A percentile compares a stretch with the other conserved stretches of the same genome.
These are phyloP conservation scores for Heimioporus retisporus DNA, from an alignment of 1,284 basidiomycete species.

Conservation along the genomic window DNA sequence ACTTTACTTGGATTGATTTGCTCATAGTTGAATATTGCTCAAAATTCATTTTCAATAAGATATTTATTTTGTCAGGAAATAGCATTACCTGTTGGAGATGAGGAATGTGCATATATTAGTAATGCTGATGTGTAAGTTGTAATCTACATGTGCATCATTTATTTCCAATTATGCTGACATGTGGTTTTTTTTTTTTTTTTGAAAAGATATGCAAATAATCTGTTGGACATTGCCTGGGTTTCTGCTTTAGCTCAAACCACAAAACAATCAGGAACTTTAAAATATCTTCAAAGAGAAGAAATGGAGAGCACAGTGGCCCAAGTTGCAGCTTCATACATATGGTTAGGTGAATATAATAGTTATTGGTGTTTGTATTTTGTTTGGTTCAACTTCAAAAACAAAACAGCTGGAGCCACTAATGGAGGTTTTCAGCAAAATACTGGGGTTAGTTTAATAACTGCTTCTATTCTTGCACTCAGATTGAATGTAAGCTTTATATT, in stretches of 20 bases:
- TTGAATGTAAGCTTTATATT: conserved; percentile 24
- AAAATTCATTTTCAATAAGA: not conserved
- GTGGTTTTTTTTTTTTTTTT: too few species aligned
- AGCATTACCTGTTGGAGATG: not conserved
- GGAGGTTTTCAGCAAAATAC: conserved; percentile 15
- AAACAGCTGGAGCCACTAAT: conserved; percentile 3
- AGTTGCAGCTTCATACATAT: conserved; percentile 15
- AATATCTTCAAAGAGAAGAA: not conserved
- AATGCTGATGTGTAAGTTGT: not conserved
- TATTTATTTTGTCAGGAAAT: not conserved
- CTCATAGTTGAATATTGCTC: not conserved
- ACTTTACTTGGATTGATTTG: not conserved
- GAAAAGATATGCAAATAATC: not conserved
- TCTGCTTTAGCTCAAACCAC: not conserved
- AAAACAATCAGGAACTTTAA: not conserved
- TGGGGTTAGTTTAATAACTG: not conserved
- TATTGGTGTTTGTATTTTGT: not conserved
- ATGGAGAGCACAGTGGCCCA: conserved; percentile 18
- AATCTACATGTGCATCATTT: not conserved
- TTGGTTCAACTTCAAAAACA: too few species aligned
- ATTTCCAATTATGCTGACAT: not conserved
- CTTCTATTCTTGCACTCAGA: conserved; percentile 9
- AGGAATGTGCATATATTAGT: not conserved
- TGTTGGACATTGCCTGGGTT: conserved; percentile 5
- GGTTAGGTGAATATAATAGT: conserved; percentile 19